Conservation (phyloP, 1,284 basidiomycete species). For the Leccinum brunneo-olivaceum region DNA sequence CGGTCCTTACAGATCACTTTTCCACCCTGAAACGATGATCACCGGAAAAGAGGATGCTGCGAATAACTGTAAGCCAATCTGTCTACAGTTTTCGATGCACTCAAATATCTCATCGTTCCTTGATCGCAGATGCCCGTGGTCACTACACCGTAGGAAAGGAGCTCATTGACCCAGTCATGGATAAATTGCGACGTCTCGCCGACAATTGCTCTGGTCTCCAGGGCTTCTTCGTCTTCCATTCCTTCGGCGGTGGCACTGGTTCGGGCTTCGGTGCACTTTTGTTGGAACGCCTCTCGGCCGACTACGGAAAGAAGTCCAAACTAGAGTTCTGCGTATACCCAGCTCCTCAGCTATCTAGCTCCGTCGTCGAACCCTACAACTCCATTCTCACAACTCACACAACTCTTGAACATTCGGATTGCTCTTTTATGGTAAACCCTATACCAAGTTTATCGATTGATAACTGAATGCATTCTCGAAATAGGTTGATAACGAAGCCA, state of each 20-base stretch:
- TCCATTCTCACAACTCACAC: conserved; percentile 98
- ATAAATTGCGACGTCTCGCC: conserved; percentile 91
- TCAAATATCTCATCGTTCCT: conserved; percentile 11
- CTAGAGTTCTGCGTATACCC: conserved; percentile 99
- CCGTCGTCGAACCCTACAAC: conserved; percentile 99
- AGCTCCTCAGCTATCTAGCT: conserved; percentile 88
- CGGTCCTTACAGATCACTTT: conserved; percentile 89
- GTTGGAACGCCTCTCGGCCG: conserved; percentile 91
- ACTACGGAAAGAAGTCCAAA: conserved; percentile 99
- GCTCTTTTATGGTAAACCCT: conserved; percentile 85
- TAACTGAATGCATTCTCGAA: conserved; percentile 5
- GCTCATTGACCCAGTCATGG: conserved; percentile 88
- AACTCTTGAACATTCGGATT: conserved; percentile 98
- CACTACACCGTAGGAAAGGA: conserved; percentile 99
- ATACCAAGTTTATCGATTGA: background rate
- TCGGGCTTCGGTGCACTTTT: conserved; percentile 98
- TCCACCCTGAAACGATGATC: conserved; percentile 99
- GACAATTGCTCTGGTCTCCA: conserved; percentile 98
- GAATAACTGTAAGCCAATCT: conserved; percentile 80
- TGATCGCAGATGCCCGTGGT: conserved; percentile 81
- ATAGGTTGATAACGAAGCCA: conserved; percentile 93
- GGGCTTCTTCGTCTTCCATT: conserved; percentile 99
- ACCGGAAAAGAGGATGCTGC: conserved; percentile 99
- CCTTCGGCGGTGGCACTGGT: conserved; percentile 98
- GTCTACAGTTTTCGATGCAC: conserved; percentile 11